phyloP scores from a whole-genome alignment of 345 rosid species.

The Schrenkiella parvula region DNA sequence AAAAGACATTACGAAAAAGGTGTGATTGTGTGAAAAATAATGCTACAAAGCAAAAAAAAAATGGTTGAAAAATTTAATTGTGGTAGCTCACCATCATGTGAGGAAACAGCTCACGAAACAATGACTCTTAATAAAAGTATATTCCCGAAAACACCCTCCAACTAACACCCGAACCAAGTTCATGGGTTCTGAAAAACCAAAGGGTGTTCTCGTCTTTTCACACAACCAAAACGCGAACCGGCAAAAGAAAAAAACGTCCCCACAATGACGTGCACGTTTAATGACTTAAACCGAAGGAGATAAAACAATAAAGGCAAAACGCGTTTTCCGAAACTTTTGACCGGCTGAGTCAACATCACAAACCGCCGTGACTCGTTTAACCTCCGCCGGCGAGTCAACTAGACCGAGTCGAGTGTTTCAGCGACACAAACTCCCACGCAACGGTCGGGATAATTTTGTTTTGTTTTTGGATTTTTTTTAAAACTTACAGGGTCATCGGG shows the following conservation, averaged over 20 bases:
- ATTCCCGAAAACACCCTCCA: constrained; percentile 37
- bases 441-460: not conserved
- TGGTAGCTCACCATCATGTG: constrained; percentile 39
- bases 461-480: not conserved
- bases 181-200: not conserved
- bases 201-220: constrained; percentile 38
- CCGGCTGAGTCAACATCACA: constrained; percentile 27
- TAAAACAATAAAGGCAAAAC: constrained; percentile 11
- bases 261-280: constrained; percentile 30
- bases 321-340: constrained; percentile 36
- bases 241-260: constrained; percentile 12
- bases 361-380: constrained; percentile 21
- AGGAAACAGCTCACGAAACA: constrained; percentile 50
- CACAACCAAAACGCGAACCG: not conserved
- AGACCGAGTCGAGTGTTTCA: constrained; percentile 23
- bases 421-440: too few species aligned
- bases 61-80: constrained; percentile 35
- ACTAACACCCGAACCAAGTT: not conserved
- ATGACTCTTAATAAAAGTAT: not conserved
- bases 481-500: constrained; percentile 28
- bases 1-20: not conserved
- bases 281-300: not conserved
- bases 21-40: not conserved
- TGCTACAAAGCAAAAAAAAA: not conserved
- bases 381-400: constrained; percentile 25